These are phyloP conservation scores for Leptosphaerulina australis DNA, from an alignment of 2,329 filamentous ascomycete species.

Conservation along the genomic window DNA sequence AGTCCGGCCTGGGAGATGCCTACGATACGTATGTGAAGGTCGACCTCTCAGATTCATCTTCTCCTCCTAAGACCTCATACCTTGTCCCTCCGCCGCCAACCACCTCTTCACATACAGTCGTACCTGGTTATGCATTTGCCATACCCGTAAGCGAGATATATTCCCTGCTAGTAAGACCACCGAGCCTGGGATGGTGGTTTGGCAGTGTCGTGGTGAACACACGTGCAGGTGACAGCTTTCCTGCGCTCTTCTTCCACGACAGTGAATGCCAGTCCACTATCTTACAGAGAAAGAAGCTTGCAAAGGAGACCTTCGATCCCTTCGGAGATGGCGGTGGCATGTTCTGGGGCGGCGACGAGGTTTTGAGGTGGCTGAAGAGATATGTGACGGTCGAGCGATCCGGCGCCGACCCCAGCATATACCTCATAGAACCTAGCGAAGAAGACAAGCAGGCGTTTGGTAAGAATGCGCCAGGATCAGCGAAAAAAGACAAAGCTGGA, in stretches of 20 bases:
- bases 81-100: slow-evolving; percentile 91
- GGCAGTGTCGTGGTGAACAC: slow-evolving; percentile 94
- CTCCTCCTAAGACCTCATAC: slow-evolving; percentile 82
- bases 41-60: slow-evolving; percentile 80
- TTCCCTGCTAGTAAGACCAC: slow-evolving; percentile 85
- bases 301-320: slow-evolving; percentile 85
- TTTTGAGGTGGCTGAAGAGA: slow-evolving; percentile 84
- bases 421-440: slow-evolving; percentile 82
- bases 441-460: slow-evolving; percentile 87
- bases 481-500: slow-evolving; percentile 44
- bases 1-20: slow-evolving; percentile 81
- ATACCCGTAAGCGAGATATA: slow-evolving; percentile 90
- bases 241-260: slow-evolving; percentile 96
- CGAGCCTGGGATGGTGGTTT: slow-evolving; percentile 98
- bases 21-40: slow-evolving; percentile 94
- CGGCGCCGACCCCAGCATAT: slow-evolving; percentile 85
- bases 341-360: slow-evolving; percentile 98
- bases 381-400: slow-evolving; percentile 86
- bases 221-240: slow-evolving; percentile 87
- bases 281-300: slow-evolving; percentile 84
- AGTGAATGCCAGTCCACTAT: slow-evolving; percentile 96
- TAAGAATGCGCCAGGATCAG: slow-evolving; percentile 57
- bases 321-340: slow-evolving; percentile 84
- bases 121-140: slow-evolving; percentile 86
- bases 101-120: slow-evolving; percentile 73